These are phyloP conservation scores for Phytophthora podocarpi DNA, from an alignment of 352 stramenopile genomes.

Conservation along the genomic window DNA sequence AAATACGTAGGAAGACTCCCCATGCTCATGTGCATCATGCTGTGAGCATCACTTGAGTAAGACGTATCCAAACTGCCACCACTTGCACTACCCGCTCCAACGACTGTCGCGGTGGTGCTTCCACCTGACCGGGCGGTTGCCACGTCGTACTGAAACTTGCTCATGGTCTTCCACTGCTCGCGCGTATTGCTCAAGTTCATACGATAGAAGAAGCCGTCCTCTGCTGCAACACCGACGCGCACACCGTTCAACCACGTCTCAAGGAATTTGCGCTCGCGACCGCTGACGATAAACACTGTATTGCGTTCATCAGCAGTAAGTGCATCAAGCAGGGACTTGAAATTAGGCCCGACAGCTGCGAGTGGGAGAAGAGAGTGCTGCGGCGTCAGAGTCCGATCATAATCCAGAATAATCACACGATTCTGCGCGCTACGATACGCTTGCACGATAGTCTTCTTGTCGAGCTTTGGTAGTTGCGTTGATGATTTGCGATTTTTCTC, in stretches of 20 bases:
- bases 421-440: slow-evolving; percentile 76
- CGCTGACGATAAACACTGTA: slow-evolving; percentile 80
- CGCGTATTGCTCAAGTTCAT: slow-evolving; percentile 77
- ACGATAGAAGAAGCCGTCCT: slow-evolving; percentile 82
- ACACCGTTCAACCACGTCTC: slow-evolving; percentile 87
- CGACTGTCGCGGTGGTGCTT: slow-evolving; percentile 20
- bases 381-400: slow-evolving; percentile 84
- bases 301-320: slow-evolving; percentile 69
- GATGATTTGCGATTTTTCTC: slow-evolving; percentile 61
- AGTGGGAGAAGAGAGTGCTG: slow-evolving; percentile 82
- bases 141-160: slow-evolving; percentile 81
- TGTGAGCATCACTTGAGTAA: slow-evolving; percentile 40
- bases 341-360: slow-evolving; percentile 76
- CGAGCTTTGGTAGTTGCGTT: slow-evolving; percentile 63
- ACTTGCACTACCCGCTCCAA: slow-evolving; percentile 33
- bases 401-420: slow-evolving; percentile 89
- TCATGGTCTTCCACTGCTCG: slow-evolving; percentile 85
- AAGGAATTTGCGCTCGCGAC: slow-evolving; percentile 87
- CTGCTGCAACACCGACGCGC: slow-evolving; percentile 71
- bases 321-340: slow-evolving; percentile 77
- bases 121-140: slow-evolving; percentile 41
- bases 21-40: slow-evolving; percentile 55
- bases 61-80: slow-evolving; percentile 36
- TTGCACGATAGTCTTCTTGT: slow-evolving; percentile 57
- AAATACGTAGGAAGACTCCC: slow-evolving; percentile 49